Evolutionary conservation across 495 filamentous ascomycete genomes (phyloP), one percentile per base, ranked within the genome.

Genomic region (Lophium mytilinum): DNA sequence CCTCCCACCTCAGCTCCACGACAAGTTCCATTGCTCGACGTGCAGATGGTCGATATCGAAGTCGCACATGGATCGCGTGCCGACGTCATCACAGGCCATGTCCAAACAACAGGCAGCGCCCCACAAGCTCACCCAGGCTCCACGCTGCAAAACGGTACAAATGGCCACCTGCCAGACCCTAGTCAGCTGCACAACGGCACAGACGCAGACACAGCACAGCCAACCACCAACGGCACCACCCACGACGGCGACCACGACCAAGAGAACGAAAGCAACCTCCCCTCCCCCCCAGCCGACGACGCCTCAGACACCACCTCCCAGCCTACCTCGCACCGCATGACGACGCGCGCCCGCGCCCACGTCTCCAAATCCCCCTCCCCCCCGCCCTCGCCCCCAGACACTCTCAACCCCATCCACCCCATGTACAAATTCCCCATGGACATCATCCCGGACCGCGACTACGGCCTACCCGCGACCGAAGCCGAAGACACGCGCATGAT

Each of bases 401-500:
- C 76, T 60, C 68, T 78, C 65, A 41, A 69, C 37, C 50, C 50
- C 18, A 83, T 96, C 24, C 89, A 96, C 62, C 89, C 93, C 2
- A 81, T 95, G 56, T 98, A 92, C 74, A 72, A 86, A n/a, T 77
- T 86, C 4, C 86, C 91, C 0, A 70, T 76, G n/a, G 68, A 76
- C 37, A 80, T 84, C 48, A 80, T 76, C n/a, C 83, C 88, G 1
- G 88, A 95, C 66, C 75, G 82, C 37, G 84, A 94, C 66, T 78
- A 89, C 36, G 88, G 89, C 14, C 81, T 98, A 1, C 90, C 90
- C 0, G 75, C 83, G 12, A 65, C 75, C 8, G 92, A 96, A 72
- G 94, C 93, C 0, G 88, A 94, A 61, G 90, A 97, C 39, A 90
- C 89, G 12, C 83, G 92, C 19, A 84, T 85, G 34, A 71, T 95